phyloP scores from a whole-genome alignment of 208 protist species.

The Leptomonas seymouri region DNA sequence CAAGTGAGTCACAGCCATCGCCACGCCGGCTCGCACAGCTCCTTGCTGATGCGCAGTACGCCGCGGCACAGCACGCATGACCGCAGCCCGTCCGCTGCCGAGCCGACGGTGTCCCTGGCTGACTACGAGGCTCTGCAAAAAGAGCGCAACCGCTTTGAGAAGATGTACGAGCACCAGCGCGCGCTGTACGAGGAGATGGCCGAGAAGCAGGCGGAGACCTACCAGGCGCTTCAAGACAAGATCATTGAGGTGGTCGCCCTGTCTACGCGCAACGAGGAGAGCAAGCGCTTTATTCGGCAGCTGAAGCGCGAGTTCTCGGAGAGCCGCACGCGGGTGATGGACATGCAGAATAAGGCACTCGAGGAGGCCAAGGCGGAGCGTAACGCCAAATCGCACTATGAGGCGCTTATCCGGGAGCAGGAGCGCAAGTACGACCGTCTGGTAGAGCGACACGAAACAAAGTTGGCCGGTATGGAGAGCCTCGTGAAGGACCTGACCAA shows the following conservation, averaged over 20 bases:
- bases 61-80: conserved; percentile 12
- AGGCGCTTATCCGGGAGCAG: conserved; percentile 62
- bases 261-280: conserved; percentile 87
- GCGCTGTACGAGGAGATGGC: conserved; percentile 84
- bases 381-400: conserved; percentile 51
- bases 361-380: conserved; percentile 68
- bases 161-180: conserved; percentile 92
- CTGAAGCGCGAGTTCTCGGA: conserved; percentile 88
- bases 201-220: conserved; percentile 71
- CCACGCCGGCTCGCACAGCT: conserved; percentile 28
- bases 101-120: conserved; percentile 53
- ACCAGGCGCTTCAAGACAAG: conserved; percentile 79
- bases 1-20: background rate
- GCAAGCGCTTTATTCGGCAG: conserved; percentile 90
- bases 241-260: conserved; percentile 90
- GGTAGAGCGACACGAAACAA: conserved; percentile 66
- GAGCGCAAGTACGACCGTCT: conserved; percentile 55
- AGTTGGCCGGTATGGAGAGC: conserved; percentile 71
- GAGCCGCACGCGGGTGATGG: conserved; percentile 76
- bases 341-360: conserved; percentile 78
- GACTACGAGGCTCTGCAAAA: conserved; percentile 66
- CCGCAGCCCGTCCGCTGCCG: conserved; percentile 23
- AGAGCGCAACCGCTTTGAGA: conserved; percentile 80
- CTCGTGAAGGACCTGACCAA: conserved; percentile 75
- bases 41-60: conserved; percentile 27